These are phyloP conservation scores for Fonsecaea multimorphosa DNA, from an alignment of 2,329 filamentous ascomycete species.

Conservation along the genomic window DNA sequence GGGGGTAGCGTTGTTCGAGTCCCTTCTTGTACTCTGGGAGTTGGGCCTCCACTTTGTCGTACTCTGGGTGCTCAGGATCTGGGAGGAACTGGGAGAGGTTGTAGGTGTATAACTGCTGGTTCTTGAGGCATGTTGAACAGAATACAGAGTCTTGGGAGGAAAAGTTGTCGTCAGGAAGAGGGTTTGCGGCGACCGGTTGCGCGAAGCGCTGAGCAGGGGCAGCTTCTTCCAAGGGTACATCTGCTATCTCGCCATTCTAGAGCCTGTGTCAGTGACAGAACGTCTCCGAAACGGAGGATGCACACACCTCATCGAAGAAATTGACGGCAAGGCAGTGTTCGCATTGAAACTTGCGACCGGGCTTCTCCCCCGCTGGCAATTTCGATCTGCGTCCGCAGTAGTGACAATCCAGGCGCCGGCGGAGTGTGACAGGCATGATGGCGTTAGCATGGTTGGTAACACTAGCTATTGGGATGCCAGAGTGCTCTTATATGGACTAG, in stretches of 20 bases:
- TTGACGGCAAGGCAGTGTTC: slow-evolving; percentile 83
- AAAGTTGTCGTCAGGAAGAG: slow-evolving; percentile 37
- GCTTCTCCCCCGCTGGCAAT: slow-evolving; percentile 50
- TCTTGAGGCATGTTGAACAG: slow-evolving; percentile 82
- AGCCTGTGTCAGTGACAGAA: slow-evolving; percentile 38
- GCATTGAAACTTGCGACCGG: slow-evolving; percentile 73
- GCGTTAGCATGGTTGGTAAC: slow-evolving; percentile 2
- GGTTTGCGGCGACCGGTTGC: slow-evolving; percentile 46
- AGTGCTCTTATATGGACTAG: background rate
- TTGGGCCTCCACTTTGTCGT: slow-evolving; percentile 69
- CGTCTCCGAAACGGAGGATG: background rate
- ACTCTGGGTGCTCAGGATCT: slow-evolving; percentile 68
- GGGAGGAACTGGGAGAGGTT: slow-evolving; percentile 82
- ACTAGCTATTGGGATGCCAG: background rate
- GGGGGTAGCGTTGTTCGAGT: slow-evolving; percentile 83
- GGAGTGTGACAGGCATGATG: slow-evolving; percentile 50
- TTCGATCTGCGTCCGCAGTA: slow-evolving; percentile 70
- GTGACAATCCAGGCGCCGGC: slow-evolving; percentile 71
- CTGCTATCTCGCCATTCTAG: slow-evolving; percentile 85
- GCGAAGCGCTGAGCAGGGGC: slow-evolving; percentile 57
- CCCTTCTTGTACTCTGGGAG: slow-evolving; percentile 73
- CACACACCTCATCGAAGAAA: slow-evolving; percentile 79
- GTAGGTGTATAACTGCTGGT: slow-evolving; percentile 80
- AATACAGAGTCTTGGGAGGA: slow-evolving; percentile 53
- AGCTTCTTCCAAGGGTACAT: slow-evolving; percentile 71